phyloP scores from a whole-genome alignment of 2,329 filamentous ascomycete species.

The Verticillium klebahnii region DNA sequence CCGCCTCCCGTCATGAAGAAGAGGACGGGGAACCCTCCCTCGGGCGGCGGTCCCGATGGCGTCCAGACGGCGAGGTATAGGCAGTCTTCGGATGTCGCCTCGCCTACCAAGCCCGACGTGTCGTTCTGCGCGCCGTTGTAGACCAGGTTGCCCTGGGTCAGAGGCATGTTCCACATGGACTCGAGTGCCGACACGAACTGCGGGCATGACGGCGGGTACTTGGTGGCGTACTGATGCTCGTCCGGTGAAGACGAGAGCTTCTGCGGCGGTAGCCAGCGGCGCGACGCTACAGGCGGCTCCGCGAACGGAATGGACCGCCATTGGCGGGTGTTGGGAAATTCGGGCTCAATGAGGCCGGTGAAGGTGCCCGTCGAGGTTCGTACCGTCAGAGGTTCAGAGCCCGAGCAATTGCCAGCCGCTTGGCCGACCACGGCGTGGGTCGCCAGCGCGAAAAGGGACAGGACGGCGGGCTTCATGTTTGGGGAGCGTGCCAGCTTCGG shows the following conservation, averaged over 20 bases:
- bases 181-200: slow-evolving; percentile 25
- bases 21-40: slow-evolving; percentile 33
- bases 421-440: too few relatives aligned
- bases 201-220: slow-evolving; percentile 24
- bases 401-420: not conserved
- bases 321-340: slow-evolving; percentile 27
- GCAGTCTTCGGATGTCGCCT: slow-evolving; percentile 31
- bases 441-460: too few relatives aligned
- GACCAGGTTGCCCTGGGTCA: slow-evolving; percentile 15
- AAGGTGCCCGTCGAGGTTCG: slow-evolving; percentile 24
- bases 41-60: slow-evolving; percentile 18
- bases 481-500: too few relatives aligned
- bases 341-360: slow-evolving; percentile 25
- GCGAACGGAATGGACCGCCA: slow-evolving; percentile 33
- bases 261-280: slow-evolving; percentile 23
- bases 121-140: slow-evolving; percentile 17
- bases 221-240: slow-evolving; percentile 19
- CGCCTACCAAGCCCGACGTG: slow-evolving; percentile 15
- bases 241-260: slow-evolving; percentile 15
- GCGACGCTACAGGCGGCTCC: slow-evolving; percentile 23
- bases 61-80: slow-evolving; percentile 41
- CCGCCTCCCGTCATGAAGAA: slow-evolving; percentile 44
- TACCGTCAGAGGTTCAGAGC: slow-evolving; percentile 17
- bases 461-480: too few relatives aligned
- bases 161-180: slow-evolving; percentile 20